Evolutionary conservation across 2,329 filamentous ascomycete genomes (phyloP), one percentile per base, ranked within the genome.

Genomic region (Madurella mycetomatis): DNA sequence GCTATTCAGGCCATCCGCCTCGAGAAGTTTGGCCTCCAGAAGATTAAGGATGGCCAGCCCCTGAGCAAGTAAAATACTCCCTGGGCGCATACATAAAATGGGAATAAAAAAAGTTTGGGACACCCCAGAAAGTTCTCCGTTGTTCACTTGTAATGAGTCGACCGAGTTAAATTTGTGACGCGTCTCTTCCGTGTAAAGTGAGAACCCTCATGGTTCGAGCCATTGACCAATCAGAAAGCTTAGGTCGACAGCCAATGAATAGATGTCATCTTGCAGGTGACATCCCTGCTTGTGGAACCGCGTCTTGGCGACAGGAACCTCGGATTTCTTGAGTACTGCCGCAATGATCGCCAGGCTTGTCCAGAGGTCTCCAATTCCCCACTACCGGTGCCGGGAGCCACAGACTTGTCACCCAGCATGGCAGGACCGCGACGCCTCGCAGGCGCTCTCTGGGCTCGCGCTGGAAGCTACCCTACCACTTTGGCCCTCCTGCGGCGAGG

Each of bases 1-100:
- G 79, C 78, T 50, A 85, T 90, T 63, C 78, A 92, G 66, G 82
- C 82, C 60, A 87, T 87, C 60, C 76, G 82, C 43, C 72, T 87
- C 47, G 74, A 83, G 72, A 85, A 81, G 71, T 79, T 75, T 56
- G 75, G 76, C 46, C 62, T 66, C 2, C 65, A 67, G 51, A 73
- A 73, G 69, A 69, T 68, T 53, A 67, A 70, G 64, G 60, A 69
- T 15, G 73, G 72, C 58, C 59, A 67, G 64, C 63, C 65, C 19
- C 64, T 69, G 31, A 60, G 53, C 60, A 54, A 58, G 48, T 63
- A 56, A 54, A 31, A 16, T 17, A 39, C 16, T 41, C 15, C 25
- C 13, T 18, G 43, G 41, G 30, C 9, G 37, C 42, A 49, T 34
- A 41, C 19, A 17, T 18, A 51, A 47, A 48, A 51, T 54, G n/a